phyloP scores from a whole-genome alignment of 140 eudicot species.

The Anethum foeniculum region DNA sequence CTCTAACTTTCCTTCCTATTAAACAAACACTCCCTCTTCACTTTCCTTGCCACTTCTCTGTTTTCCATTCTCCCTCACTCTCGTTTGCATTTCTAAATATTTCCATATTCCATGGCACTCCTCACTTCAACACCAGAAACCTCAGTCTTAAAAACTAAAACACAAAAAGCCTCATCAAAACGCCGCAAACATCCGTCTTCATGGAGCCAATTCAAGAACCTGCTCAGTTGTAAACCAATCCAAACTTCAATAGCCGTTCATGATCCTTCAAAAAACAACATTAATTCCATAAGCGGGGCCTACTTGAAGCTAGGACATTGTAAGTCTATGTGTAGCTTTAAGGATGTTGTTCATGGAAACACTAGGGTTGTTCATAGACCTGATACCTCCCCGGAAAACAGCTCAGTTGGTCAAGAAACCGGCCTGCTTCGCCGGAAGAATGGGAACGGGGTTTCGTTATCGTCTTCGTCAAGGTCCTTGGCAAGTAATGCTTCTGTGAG shows the following conservation, averaged over 20 bases:
- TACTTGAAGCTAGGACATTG: slow-evolving; percentile 51
- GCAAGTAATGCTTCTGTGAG: slow-evolving; percentile 31
- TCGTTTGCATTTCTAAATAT: too few species aligned
- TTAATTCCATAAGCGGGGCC: slow-evolving; percentile 6
- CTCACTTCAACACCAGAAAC: slow-evolving; percentile 41
- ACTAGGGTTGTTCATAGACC: slow-evolving; percentile 75
- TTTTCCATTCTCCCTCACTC: neutral
- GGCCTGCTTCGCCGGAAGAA: slow-evolving; percentile 35
- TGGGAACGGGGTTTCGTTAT: slow-evolving; percentile 25
- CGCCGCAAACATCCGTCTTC: slow-evolving; percentile 45
- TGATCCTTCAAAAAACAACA: slow-evolving; percentile 34
- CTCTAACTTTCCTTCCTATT: neutral
- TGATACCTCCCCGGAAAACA: slow-evolving; percentile 80
- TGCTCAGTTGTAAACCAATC: slow-evolving; percentile 66
- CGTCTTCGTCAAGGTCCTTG: slow-evolving; percentile 23
- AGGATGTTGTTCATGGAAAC: slow-evolving; percentile 69
- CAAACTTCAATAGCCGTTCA: slow-evolving; percentile 42
- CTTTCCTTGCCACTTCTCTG: neutral
- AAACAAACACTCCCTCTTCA: slow-evolving; percentile 12
- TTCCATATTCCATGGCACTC: slow-evolving; percentile 40
- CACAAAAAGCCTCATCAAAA: slow-evolving; percentile 29
- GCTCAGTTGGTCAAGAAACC: slow-evolving; percentile 49
- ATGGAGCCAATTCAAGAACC: slow-evolving; percentile 84
- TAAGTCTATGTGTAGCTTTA: slow-evolving; percentile 62
- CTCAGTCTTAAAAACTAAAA: slow-evolving; percentile 15